Base-by-base conservation (phyloP, 2,329 filamentous ascomycete genomes). In the Monosporascus sp. region DNA sequence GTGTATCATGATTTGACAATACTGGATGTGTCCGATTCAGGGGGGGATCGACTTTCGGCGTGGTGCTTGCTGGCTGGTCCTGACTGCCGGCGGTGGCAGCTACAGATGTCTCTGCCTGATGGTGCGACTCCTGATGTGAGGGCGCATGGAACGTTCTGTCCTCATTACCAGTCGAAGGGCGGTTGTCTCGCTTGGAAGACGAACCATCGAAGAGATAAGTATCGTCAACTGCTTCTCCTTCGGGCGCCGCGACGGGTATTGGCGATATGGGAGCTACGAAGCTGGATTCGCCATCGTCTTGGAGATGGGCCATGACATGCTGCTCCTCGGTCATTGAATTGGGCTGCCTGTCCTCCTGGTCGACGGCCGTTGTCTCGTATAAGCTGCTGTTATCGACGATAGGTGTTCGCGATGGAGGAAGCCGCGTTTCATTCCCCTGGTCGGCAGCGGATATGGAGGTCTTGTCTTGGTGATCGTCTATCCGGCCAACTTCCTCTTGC, bases 201-300 rank as follows among this genome's bases (percentile, higher is more conserved):
- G 63, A 73, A 37, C 52, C 66, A 60, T 84, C 81, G 60, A 84
- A 84, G 47, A 83, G 68, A 61, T 76, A 85, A 24, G 81, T 83
- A 64, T 85, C 82, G 68, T 85, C 81, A 52, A 74, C 65, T 47
- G 31, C 31, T 35, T 75, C 80, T 57, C 71, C 71, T 37, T 72
- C 69, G 9, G 73, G 68, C 49, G 75, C 71, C 37, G 74, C 47
- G n/a, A 63, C 56, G 17, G 61, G 75, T 47, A 84, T 75, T 14
- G 83, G 82, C 7, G 83, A 85, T 6, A 80, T 65, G 6, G 77
- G 75, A 2, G 80, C 78, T 51, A 84, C 65, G 62, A 87, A 87
- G 69, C 83, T 87, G 37, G 83, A 86, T 63, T 87, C 84, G 56
- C 85, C 76, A 61, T 87, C 83, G 61, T 87, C 83, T 60, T 80